Base-by-base conservation (phyloP, 2,329 filamentous ascomycete genomes). In the Penicillium nordicum region DNA sequence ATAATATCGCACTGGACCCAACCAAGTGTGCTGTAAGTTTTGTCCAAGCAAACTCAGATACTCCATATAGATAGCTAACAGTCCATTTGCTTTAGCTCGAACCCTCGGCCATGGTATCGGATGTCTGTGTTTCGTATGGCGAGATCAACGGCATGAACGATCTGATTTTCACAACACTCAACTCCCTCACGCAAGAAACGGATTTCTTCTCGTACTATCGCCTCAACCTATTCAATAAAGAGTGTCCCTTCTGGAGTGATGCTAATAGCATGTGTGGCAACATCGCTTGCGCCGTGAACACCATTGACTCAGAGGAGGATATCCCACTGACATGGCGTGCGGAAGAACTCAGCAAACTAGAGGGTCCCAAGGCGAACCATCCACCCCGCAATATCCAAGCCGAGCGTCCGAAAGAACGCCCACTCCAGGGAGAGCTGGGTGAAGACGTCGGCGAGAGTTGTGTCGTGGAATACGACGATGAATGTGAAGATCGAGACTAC, bases 181-280 rank as follows among this genome's bases (percentile, higher is more conserved):
- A 90, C 67, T 88, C 90, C 53, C 84, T 99, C 44, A 96, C 91
- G 0, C 85, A 85, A 66, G 86, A 89, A 51, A 96, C 93, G 73
- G 94, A 99, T 76, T 99, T 97, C 82, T 99, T 99, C 77, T 93
- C 93, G 51, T 92, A 97, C 76, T 99, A 97, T 78, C 88, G 94
- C 56, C 79, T 99, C 44, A 97, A 97, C 73, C 83, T 99, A 21
- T 99, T 91, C 76, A 89, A 95, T 75, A 96, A 94, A 75, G 86
- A 85, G 76, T 99, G 94, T 70, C 94, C 94, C 0, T 99, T 97
- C 73, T 99, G 94, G 93, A 85, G 87, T 70, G 94, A 99, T 73
- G 88, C 92, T 59, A 88, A 89, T 74, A 90, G 90, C 73, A 90
- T 97, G 82, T 99, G 94, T 75, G 94, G 92, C 63, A 99, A 99